Evolutionary conservation across 345 rosid species (phyloP).

Genomic region (Citrus glauca): DNA sequence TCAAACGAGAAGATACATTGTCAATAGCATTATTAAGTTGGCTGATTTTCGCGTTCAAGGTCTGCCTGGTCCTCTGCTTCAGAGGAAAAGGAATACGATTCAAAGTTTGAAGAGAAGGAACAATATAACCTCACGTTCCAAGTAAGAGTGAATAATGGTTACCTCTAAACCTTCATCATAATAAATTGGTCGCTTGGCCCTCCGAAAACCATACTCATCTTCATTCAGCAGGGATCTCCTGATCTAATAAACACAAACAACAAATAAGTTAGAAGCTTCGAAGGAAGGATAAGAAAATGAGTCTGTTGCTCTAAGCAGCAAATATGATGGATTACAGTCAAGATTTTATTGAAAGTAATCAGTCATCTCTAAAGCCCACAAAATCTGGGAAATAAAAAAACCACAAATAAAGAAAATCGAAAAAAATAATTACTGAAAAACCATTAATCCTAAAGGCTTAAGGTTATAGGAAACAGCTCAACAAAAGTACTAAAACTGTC

Average conservation of each 20-base stretch:
- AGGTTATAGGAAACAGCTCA: neutral
- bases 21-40: conserved; percentile 92
- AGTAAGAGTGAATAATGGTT: neutral
- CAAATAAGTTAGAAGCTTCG: neutral
- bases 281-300: neutral
- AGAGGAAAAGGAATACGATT: neutral
- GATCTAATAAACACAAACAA: conserved; percentile 42
- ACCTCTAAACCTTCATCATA: conserved; percentile 92
- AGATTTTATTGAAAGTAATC: neutral
- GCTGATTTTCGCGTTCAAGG: conserved; percentile 74
- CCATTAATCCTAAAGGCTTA: neutral
- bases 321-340: neutral
- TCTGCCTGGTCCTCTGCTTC: conserved; percentile 78
- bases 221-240: conserved; percentile 72
- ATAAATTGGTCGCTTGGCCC: conserved; percentile 65
- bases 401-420: neutral
- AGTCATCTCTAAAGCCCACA: neutral
- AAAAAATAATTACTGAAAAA: neutral
- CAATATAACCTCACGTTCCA: neutral
- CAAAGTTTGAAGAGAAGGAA: neutral
- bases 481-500: neutral
- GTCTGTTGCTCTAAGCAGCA: neutral
- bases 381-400: neutral
- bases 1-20: conserved; percentile 80
- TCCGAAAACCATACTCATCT: conserved; percentile 75